These are phyloP conservation scores for Larix sibirica DNA, from an alignment of 83 land plant species.

Conservation along the genomic window DNA sequence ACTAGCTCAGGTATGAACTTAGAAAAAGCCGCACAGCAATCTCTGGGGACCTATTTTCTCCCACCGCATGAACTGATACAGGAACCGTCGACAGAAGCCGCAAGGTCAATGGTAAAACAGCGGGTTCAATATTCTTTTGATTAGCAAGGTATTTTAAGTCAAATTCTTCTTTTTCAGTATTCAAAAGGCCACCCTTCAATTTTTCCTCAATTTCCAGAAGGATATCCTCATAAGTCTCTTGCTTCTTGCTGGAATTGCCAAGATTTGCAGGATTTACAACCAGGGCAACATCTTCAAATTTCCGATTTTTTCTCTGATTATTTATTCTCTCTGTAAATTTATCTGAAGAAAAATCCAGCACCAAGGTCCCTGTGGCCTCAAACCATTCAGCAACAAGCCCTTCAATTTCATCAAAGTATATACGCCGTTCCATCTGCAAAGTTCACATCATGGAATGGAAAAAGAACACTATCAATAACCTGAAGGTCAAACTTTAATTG, in stretches of 20 bases:
- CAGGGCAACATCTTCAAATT: constrained; percentile 67
- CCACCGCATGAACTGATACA: constrained; percentile 77
- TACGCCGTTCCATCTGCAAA: constrained; percentile 84
- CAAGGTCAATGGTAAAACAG: constrained; percentile 74
- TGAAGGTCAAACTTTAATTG: neutral
- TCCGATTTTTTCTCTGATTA: constrained; percentile 33
- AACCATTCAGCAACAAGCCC: constrained; percentile 88
- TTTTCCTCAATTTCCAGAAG: constrained; percentile 13
- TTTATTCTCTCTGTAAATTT: constrained; percentile 33
- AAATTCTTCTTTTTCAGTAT: constrained; percentile 5
- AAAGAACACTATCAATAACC: neutral
- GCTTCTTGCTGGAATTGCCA: constrained; percentile 16
- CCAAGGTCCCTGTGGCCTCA: constrained; percentile 73
- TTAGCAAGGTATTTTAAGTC: constrained; percentile 11
- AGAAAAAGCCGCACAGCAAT: constrained; percentile 67
- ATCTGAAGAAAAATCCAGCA: constrained; percentile 47
- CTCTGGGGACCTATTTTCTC: constrained; percentile 83
- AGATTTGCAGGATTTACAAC: constrained; percentile 48
- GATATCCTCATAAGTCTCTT: constrained; percentile 26
- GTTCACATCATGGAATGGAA: constrained; percentile 3
- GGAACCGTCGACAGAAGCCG: constrained; percentile 68
- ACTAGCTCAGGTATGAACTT: constrained; percentile 60
- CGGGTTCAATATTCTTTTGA: constrained; percentile 51
- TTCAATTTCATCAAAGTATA: constrained; percentile 88
- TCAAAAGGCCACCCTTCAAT: constrained; percentile 25